These are phyloP conservation scores for Rhizophora apiculata DNA, from an alignment of 345 rosid species.

Conservation along the genomic window DNA sequence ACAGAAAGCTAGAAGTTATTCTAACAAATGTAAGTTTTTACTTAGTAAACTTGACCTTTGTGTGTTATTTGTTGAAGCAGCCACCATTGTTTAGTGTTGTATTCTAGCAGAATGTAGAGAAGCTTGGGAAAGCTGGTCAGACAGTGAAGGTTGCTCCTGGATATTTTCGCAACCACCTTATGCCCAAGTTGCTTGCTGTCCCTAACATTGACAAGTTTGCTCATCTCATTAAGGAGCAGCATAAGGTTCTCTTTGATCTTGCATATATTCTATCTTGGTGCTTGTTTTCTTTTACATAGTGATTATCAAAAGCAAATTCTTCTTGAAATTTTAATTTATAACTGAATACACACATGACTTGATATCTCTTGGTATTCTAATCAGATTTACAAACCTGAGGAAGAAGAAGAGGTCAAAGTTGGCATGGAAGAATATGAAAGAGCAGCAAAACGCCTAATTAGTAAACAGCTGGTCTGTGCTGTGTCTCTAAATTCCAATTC, in stretches of 20 bases:
- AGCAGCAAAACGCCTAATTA: conserved; percentile 72
- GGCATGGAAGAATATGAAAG: conserved; percentile 63
- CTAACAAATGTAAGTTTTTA: conserved; percentile 65
- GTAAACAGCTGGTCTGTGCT: conserved; percentile 58
- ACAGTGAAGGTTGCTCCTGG: conserved; percentile 96
- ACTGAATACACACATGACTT: not conserved
- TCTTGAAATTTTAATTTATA: not conserved
- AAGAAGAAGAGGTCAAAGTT: conserved; percentile 71
- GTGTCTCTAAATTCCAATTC: conserved; percentile 16
- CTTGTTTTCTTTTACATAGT: not conserved
- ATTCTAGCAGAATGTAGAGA: conserved; percentile 59
- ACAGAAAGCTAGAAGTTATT: conserved; percentile 77
- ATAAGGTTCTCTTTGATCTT: conserved; percentile 53
- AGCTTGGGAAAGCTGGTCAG: conserved; percentile 93
- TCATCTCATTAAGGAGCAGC: conserved; percentile 80
- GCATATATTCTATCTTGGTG: not conserved
- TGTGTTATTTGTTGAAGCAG: conserved; percentile 1
- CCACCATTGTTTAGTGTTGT: not conserved
- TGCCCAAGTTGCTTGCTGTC: conserved; percentile 93
- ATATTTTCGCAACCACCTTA: conserved; percentile 80
- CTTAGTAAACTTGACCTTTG: not conserved
- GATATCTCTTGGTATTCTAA: not conserved
- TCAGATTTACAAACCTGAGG: conserved; percentile 69
- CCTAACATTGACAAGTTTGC: conserved; percentile 92
- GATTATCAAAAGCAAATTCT: not conserved